Evolutionary conservation across 768 basidiomycete genomes (phyloP), one percentile per base, ranked within the genome.

Genomic region (Russula ochroleuca): DNA sequence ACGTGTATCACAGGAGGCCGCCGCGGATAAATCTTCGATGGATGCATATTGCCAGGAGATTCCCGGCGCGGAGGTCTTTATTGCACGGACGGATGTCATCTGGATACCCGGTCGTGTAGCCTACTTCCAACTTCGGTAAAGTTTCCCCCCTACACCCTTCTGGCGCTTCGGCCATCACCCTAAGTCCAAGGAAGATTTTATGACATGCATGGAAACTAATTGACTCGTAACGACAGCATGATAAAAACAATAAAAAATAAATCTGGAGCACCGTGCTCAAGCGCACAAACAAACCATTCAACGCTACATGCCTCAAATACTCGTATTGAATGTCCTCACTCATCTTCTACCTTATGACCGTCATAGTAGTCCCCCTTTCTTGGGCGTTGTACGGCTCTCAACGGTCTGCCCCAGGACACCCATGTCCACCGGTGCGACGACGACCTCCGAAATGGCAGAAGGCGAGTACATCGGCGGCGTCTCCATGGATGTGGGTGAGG

Each of bases 321-420:
- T 8, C 9, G 14, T 17, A 25, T 13, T 28, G 19, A 14, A 45
- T 4, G 7, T 17, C 21, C 3, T 61, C 48, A 64, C 40, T 43
- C 52, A 25, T 59, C 43, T 6, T 54, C 21, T 31, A 25, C 51
- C 33, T 19, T 6, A n/a, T 8, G 19, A 5, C 15, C 15, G 19
- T 23, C 33, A 59, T 25, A 48, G 31, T 23, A 25, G 3, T 21
- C 54, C 54, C 19, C 54, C 59, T 35, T 57, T 65, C 64, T 61
- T 61, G 25, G 64, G 64, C 23, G 59, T 56, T 3, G 59, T 61
- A 35, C 64, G 64, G 41, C 23, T 61, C 63, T 25, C 64, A 5
- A 65, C 54, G 23, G 25, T 50, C 33, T 57, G 59, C 19, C 64
- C 64, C 14, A 33, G 13, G 11, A 61, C 28, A 33, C 41, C 23